Evolutionary conservation across 2,329 filamentous ascomycete genomes (phyloP), one percentile per base, ranked within the genome.

Genomic region (Huntiella decipiens): DNA sequence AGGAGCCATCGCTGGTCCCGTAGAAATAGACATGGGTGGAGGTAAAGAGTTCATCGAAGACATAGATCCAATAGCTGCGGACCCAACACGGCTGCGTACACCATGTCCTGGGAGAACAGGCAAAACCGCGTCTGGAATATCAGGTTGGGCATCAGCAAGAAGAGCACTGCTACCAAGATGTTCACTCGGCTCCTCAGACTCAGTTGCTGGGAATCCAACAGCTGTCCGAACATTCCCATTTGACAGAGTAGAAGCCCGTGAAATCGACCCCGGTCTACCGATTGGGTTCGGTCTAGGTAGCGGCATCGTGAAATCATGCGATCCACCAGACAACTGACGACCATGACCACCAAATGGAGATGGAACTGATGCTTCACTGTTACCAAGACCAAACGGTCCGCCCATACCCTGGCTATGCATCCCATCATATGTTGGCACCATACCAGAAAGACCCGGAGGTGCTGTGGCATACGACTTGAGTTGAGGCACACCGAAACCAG

Each of bases 111-210:
- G 19, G 12, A 17, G 28, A 38, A 38, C 11, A 4, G 40, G 31
- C n/a, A 33, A 43, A 13, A 44, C 43, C 5, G 45, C 33, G 22
- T 28, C 22, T 3, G 22, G 22, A 8, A 47, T 47, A 12, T 50
- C 50, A 32, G 51, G 50, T 11, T 48, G 47, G 62, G 67, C 83
- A 56, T 92, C 86, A 51, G 79, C 79, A 40, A 96, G 67, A 10
- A 98, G 67, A 10, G 87, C 91, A 54, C 85, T 87, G 60, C 88
- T 96, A 10, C 91, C 91, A 19, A 98, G 69, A 54, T 91, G 86
- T 50, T 79, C 74, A 51, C 77, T 80, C 46, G 83, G 74, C 46
- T 88, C 84, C 15, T 85, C 65, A 32, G 19, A 31, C 15, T 13
- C 7, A 15, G 31, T 5, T 28, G 31, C 22, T 10, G 22, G 2